Evolutionary conservation across 768 basidiomycete species (phyloP).

Genomic region (Podaxis sp.): DNA sequence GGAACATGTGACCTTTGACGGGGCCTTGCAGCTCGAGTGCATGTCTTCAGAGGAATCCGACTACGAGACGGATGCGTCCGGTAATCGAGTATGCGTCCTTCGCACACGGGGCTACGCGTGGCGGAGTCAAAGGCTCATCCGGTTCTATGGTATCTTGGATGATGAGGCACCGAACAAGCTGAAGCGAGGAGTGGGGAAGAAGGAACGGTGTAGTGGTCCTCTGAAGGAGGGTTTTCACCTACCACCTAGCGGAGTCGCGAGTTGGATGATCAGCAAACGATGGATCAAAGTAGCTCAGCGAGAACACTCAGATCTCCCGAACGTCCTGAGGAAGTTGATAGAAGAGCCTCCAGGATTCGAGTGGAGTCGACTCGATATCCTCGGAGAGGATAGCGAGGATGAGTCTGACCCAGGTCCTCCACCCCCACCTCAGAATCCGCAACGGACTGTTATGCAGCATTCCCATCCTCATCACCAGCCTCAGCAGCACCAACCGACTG

Average conservation of each 20-base stretch:
- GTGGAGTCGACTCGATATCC: slow-evolving; percentile 44
- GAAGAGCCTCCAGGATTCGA: slow-evolving; percentile 49
- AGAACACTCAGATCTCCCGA: slow-evolving; percentile 48
- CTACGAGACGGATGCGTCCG: slow-evolving; percentile 36
- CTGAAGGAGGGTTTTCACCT: slow-evolving; percentile 56
- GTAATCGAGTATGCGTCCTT: slow-evolving; percentile 28
- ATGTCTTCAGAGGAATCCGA: slow-evolving; percentile 84
- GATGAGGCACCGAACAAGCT: slow-evolving; percentile 52
- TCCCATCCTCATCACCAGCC: slow-evolving; percentile 12
- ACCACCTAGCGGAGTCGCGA: slow-evolving; percentile 62
- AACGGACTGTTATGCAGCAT: slow-evolving; percentile 9
- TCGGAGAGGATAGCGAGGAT: slow-evolving; percentile 61
- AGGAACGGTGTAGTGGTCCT: slow-evolving; percentile 52
- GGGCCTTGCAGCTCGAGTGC: slow-evolving; percentile 70
- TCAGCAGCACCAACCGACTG: slow-evolving; percentile 6
- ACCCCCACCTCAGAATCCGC: slow-evolving; percentile 5
- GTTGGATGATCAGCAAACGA: slow-evolving; percentile 76
- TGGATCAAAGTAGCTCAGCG: slow-evolving; percentile 50
- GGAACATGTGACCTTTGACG: slow-evolving; percentile 66
- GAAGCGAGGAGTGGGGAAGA: slow-evolving; percentile 58
- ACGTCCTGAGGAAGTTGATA: slow-evolving; percentile 42
- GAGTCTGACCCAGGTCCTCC: slow-evolving; percentile 28
- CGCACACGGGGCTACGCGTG: slow-evolving; percentile 61
- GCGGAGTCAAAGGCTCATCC: slow-evolving; percentile 65
- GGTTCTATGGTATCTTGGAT: slow-evolving; percentile 63